Conservation (phyloP, 2,329 filamentous ascomycete species). For the Rhinocladiella mackenziei region DNA sequence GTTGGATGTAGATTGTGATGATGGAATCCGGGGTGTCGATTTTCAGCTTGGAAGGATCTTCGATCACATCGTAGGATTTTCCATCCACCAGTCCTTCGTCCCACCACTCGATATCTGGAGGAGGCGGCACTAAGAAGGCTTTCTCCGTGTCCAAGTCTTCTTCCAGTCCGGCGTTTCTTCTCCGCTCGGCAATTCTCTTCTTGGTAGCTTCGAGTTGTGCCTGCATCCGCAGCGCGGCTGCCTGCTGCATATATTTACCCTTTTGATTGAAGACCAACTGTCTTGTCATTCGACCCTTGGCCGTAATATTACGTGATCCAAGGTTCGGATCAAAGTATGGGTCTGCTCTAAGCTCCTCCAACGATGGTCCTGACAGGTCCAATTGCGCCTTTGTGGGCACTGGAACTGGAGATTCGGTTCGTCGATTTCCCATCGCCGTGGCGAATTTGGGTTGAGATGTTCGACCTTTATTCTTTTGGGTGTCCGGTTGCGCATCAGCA, state of each 20-base stretch:
- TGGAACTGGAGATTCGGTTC: constrained; percentile 43
- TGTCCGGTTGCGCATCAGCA: constrained; percentile 44
- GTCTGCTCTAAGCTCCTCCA: constrained; percentile 62
- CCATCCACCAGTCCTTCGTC: constrained; percentile 81
- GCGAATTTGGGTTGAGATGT: constrained; percentile 49
- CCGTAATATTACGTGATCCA: constrained; percentile 54
- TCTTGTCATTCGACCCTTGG: constrained; percentile 65
- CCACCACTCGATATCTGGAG: constrained; percentile 95
- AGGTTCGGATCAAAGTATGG: constrained; percentile 76
- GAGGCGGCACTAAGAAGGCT: constrained; percentile 76
- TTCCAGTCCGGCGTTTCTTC: constrained; percentile 86
- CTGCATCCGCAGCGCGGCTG: constrained; percentile 80
- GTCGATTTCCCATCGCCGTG: constrained; percentile 53
- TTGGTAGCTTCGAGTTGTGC: constrained; percentile 91
- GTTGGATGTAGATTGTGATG: constrained; percentile 85
- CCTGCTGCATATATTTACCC: constrained; percentile 95
- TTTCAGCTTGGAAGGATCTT: constrained; percentile 63
- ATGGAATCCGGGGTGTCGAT: constrained; percentile 76
- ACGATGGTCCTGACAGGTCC: constrained; percentile 55
- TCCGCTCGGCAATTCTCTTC: constrained; percentile 80
- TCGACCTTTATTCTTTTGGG: constrained; percentile 39
- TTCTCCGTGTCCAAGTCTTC: constrained; percentile 87
- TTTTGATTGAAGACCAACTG: constrained; percentile 88
- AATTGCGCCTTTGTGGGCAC: constrained; percentile 48
- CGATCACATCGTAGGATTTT: constrained; percentile 67